Evolutionary conservation across 176 grass and related monocot genomes (phyloP).

Genomic region (Dactylis glomerata): DNA sequence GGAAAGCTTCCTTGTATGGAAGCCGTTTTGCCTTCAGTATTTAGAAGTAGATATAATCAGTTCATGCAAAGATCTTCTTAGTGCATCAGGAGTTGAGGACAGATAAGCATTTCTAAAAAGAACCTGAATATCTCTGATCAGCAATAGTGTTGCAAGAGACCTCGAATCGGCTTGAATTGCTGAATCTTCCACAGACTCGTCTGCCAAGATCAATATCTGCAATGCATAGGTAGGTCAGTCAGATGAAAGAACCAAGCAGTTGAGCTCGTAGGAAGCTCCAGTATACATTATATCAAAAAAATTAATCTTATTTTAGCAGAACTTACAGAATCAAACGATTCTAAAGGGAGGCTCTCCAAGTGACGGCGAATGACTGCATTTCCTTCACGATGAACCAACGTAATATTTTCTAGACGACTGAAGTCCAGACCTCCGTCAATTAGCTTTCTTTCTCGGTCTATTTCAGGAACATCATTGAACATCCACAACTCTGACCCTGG

Average conservation of each 20-base stretch:
- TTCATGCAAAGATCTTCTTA: not conserved
- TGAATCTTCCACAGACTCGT: conserved; percentile 73
- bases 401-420: conserved; percentile 64
- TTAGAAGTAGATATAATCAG: conserved; percentile 17
- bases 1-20: conserved; percentile 40
- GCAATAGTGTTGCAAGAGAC: conserved; percentile 67
- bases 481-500: conserved; percentile 68
- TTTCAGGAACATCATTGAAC: conserved; percentile 74
- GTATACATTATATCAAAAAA: not conserved
- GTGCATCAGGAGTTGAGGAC: not conserved
- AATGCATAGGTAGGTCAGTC: conserved; percentile 14
- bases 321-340: conserved; percentile 73
- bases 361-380: conserved; percentile 67
- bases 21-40: conserved; percentile 63
- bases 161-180: conserved; percentile 78
- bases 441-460: conserved; percentile 56
- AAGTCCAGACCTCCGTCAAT: conserved; percentile 62
- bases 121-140: conserved; percentile 82
- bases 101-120: conserved; percentile 5
- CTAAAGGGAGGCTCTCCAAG: conserved; percentile 65
- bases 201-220: conserved; percentile 74
- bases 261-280: not conserved
- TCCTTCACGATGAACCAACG: conserved; percentile 58
- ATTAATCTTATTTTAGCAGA: not conserved
- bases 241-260: not conserved